Evolutionary conservation across 306 rosid species (phyloP).

Genomic region (Cicer cuneatum): DNA sequence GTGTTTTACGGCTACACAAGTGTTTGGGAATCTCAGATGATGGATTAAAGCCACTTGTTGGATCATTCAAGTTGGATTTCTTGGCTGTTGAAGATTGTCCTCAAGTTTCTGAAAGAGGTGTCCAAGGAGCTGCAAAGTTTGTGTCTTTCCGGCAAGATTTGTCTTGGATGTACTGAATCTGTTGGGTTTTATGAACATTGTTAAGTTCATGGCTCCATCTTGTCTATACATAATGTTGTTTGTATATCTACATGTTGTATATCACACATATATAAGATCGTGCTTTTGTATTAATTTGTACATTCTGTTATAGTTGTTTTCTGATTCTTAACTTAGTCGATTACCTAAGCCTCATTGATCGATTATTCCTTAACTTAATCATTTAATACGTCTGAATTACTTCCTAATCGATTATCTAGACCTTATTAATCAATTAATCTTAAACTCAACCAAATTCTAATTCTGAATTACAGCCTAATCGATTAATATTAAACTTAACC

Average conservation of each 20-base stretch:
- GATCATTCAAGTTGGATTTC: conserved; percentile 68
- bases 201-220: conserved; percentile 19
- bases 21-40: conserved; percentile 89
- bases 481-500: too few species aligned
- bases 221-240: conserved; percentile 12
- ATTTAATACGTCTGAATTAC: too few species aligned
- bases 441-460: too few species aligned
- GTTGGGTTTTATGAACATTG: conserved; percentile 22
- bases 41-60: conserved; percentile 80
- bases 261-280: not conserved
- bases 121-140: conserved; percentile 73
- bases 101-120: conserved; percentile 81
- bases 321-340: too few species aligned
- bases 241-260: conserved; percentile 18
- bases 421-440: too few species aligned
- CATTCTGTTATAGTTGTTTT: conserved; percentile 10
- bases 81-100: conserved; percentile 87
- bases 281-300: conserved; percentile 39
- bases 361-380: too few species aligned
- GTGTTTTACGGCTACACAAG: conserved; percentile 60
- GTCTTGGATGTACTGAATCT: conserved; percentile 81
- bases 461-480: too few species aligned
- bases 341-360: too few species aligned
- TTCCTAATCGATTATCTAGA: too few species aligned
- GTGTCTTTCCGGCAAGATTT: conserved; percentile 77